These are phyloP conservation scores for Cyclostephanos tholiformis DNA, from an alignment of 108 stramenopile species.

Conservation along the genomic window DNA sequence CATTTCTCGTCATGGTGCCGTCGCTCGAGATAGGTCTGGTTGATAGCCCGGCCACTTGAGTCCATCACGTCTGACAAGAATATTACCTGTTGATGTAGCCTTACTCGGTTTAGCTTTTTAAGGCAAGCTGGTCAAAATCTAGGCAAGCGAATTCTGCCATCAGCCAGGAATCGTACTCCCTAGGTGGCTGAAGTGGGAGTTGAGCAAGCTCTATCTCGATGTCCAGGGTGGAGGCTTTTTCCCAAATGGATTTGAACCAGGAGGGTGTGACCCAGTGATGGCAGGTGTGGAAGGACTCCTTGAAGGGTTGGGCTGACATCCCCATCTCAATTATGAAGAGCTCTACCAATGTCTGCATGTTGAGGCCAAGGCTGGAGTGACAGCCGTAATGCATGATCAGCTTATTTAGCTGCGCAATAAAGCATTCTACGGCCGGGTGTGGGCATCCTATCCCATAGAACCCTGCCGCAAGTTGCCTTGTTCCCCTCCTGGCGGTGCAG, in stretches of 20 bases:
- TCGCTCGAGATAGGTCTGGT: background rate
- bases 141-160: background rate
- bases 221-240: background rate
- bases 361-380: background rate
- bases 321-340: constrained; percentile 14
- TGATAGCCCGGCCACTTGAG: background rate
- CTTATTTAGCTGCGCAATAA: constrained; percentile 1
- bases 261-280: constrained; percentile 1
- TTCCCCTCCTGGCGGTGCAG: background rate
- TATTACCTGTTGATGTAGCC: constrained; percentile 1
- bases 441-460: constrained; percentile 19
- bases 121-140: background rate
- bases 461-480: background rate
- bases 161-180: background rate
- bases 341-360: background rate
- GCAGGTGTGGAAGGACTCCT: background rate
- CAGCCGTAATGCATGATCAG: constrained; percentile 20
- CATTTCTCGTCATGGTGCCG: background rate
- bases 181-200: background rate
- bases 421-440: constrained; percentile 8
- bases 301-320: constrained; percentile 3
- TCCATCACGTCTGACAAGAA: too few species aligned
- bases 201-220: background rate
- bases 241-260: background rate
- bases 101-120: background rate